Percentiles rank a stretch among this genome's conserved stretches.
Evolutionary conservation across 805 yeast species (phyloP).

Genomic region (Tetrapisispora fleetii): DNA sequence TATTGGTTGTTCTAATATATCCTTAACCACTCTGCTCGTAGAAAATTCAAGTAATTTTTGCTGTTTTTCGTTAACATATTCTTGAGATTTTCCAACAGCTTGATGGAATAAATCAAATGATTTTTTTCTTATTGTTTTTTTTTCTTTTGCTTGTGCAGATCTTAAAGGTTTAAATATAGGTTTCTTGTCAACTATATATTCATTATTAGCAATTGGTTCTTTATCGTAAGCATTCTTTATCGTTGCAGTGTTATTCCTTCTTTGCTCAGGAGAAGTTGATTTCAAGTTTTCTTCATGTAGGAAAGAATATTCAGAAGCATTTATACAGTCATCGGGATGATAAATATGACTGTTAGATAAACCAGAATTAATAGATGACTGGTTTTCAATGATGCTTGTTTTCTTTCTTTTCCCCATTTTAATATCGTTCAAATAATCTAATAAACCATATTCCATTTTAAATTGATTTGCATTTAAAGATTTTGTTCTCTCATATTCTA

Average conservation of each 20-base stretch:
- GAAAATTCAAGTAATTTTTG: constrained; percentile 6
- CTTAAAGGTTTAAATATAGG: background rate
- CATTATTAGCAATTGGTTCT: background rate
- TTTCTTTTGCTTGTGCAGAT: background rate
- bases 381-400: constrained; percentile 14
- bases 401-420: constrained; percentile 13
- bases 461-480: constrained; percentile 8
- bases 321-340: background rate
- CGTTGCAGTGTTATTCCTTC: background rate
- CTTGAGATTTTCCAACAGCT: constrained; percentile 7
- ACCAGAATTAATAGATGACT: background rate
- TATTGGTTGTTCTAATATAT: constrained; percentile 7
- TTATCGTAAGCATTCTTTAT: background rate
- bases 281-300: background rate
- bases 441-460: constrained; percentile 11
- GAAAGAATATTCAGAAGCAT: background rate
- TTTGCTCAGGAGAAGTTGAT: background rate
- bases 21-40: constrained; percentile 10
- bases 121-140: constrained; percentile 5
- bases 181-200: background rate
- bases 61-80: constrained; percentile 5
- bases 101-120: constrained; percentile 13
- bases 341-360: background rate
- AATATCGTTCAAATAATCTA: constrained; percentile 18
- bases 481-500: constrained; percentile 7